These are phyloP conservation scores for Malbranchea cinnamomea DNA, from an alignment of 2,329 filamentous ascomycete genomes.

Conservation along the genomic window DNA sequence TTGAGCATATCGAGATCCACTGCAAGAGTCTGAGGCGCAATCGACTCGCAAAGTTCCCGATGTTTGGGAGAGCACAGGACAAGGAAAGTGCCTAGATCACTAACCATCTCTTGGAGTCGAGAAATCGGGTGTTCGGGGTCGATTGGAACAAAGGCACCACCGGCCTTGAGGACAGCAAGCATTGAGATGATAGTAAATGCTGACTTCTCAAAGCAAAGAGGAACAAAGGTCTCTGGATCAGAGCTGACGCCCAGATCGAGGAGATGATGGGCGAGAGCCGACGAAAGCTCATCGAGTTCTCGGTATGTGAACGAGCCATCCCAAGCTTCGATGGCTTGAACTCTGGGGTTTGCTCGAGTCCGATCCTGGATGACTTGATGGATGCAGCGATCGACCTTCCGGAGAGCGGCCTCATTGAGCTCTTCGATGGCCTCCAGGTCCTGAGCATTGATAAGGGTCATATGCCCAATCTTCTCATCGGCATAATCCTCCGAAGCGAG, in stretches of 20 bases:
- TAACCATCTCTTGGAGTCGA: slow-evolving; percentile 13
- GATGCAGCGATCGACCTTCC: slow-evolving; percentile 11
- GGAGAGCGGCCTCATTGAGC: slow-evolving; percentile 7
- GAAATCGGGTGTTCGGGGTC: slow-evolving; percentile 17
- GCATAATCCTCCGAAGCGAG: slow-evolving; percentile 4
- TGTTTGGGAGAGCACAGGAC: slow-evolving; percentile 10
- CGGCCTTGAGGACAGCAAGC: slow-evolving; percentile 18
- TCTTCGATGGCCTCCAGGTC: slow-evolving; percentile 5
- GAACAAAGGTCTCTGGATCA: slow-evolving; percentile 46
- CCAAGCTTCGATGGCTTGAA: slow-evolving; percentile 15
- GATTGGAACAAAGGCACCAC: slow-evolving; percentile 18
- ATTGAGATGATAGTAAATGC: slow-evolving; percentile 43
- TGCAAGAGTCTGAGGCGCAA: slow-evolving; percentile 5
- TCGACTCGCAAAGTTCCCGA: slow-evolving; percentile 3
- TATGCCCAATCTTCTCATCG: slow-evolving; percentile 6
- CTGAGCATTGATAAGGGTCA: slow-evolving; percentile 5
- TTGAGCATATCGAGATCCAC: slow-evolving; percentile 7
- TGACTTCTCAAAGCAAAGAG: slow-evolving; percentile 65
- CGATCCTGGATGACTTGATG: slow-evolving; percentile 13
- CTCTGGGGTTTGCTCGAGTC: slow-evolving; percentile 7
- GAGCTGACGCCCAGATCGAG: slow-evolving; percentile 30
- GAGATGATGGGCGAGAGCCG: slow-evolving; percentile 47
- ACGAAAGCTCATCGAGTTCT: slow-evolving; percentile 49
- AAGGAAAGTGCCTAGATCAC: slow-evolving; percentile 12
- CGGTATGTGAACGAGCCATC: slow-evolving; percentile 42